Conservation (phyloP, 345 rosid genomes). For the Bruguiera sexangula region DNA sequence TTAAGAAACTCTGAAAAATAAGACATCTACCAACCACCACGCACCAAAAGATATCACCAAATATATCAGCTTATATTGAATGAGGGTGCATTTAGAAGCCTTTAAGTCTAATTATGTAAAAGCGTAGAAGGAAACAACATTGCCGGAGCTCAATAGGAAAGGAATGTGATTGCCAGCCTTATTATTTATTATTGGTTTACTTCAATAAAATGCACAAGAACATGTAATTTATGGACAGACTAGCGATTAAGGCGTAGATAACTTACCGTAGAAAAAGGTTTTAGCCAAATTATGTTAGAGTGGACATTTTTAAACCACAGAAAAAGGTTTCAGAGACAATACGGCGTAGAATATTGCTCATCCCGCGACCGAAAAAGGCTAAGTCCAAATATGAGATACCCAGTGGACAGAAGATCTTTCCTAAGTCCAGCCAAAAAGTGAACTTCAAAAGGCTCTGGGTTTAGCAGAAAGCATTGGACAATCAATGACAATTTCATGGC, state of each 20-base stretch:
- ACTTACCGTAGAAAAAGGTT: not conserved
- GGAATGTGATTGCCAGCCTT: not conserved
- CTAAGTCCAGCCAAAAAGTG: slow-evolving; percentile 23
- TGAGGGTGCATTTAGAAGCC: no score
- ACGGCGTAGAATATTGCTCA: slow-evolving; percentile 41
- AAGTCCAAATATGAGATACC: slow-evolving; percentile 26
- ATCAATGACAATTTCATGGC: not conserved
- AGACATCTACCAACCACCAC: no score
- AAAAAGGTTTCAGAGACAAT: slow-evolving; percentile 26
- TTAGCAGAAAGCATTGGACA: slow-evolving; percentile 13
- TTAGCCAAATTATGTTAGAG: not conserved
- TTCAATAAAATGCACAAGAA: not conserved
- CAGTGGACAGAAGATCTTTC: slow-evolving; percentile 13
- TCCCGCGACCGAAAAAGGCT: slow-evolving; percentile 1
- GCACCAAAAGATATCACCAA: no score
- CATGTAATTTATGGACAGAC: not conserved
- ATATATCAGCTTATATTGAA: no score
- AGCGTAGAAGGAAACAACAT: no score
- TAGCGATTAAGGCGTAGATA: no score
- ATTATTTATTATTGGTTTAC: not conserved
- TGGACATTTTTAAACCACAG: slow-evolving; percentile 5
- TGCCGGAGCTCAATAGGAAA: not conserved
- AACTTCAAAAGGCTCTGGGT: slow-evolving; percentile 7
- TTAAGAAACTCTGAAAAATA: no score
- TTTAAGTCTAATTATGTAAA: no score